Conservation (phyloP, 2,329 filamentous ascomycete species). For the Epichloe gansuensis region DNA sequence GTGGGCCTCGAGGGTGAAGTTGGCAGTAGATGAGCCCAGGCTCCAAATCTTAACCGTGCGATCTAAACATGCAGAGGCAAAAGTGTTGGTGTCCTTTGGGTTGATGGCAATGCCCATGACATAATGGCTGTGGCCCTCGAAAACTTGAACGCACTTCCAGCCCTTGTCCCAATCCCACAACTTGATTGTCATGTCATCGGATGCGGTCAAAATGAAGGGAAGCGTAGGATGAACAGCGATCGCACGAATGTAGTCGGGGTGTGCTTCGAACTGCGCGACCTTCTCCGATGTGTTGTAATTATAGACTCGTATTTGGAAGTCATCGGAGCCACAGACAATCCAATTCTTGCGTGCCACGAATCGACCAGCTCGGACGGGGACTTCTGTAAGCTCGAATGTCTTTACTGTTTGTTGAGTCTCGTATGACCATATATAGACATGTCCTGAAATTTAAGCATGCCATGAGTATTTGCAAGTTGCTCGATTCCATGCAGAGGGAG, state of each 20-base stretch:
- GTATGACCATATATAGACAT: conserved; percentile 99
- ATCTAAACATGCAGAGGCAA: conserved; percentile 90
- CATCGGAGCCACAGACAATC: conserved; percentile 92
- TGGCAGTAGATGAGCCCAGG: conserved; percentile 81
- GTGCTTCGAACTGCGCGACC: conserved; percentile 91
- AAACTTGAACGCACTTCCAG: conserved; percentile 96
- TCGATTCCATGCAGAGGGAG: background rate
- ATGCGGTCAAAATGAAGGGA: conserved; percentile 89
- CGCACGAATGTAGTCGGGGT: conserved; percentile 95
- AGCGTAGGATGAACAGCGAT: conserved; percentile 93
- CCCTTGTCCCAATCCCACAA: conserved; percentile 98
- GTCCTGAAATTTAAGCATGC: conserved; percentile 42
- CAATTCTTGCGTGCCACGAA: conserved; percentile 98
- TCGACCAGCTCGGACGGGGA: conserved; percentile 88
- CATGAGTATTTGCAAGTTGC: background rate
- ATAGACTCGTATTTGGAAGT: conserved; percentile 79
- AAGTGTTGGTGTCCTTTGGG: conserved; percentile 87
- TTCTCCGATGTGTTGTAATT: conserved; percentile 99
- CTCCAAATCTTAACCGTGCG: conserved; percentile 98
- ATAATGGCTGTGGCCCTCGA: conserved; percentile 91
- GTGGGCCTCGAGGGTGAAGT: conserved; percentile 93
- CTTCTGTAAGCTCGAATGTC: conserved; percentile 97
- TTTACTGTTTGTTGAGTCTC: conserved; percentile 95
- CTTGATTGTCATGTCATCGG: conserved; percentile 97
- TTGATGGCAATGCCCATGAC: conserved; percentile 97